Percentiles rank a stretch among this genome's conserved stretches.
These are phyloP conservation scores for Pouteria campechiana DNA, from an alignment of 179 eudicot species.

Conservation along the genomic window DNA sequence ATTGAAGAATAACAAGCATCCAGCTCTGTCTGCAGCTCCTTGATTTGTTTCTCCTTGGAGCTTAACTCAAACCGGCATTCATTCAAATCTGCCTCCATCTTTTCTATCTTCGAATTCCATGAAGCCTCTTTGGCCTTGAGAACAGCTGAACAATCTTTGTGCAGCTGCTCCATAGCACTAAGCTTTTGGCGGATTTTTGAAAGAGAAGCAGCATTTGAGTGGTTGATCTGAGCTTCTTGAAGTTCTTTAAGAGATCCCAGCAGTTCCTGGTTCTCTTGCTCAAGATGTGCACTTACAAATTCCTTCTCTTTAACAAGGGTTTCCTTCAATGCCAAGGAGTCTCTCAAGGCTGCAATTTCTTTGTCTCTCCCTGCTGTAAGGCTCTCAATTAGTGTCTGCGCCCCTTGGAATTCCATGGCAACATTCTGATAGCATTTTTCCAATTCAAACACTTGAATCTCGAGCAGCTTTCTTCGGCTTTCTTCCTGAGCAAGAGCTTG, in stretches of 20 bases:
- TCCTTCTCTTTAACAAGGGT: slow-evolving; percentile 49
- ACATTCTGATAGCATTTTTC: slow-evolving; percentile 24
- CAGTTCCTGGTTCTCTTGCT: slow-evolving; percentile 62
- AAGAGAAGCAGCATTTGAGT: slow-evolving; percentile 38
- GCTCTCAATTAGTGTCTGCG: slow-evolving; percentile 28
- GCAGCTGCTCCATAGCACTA: slow-evolving; percentile 51
- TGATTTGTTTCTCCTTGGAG: slow-evolving; percentile 25
- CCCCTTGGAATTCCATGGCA: slow-evolving; percentile 26
- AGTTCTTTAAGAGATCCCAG: slow-evolving; percentile 43
- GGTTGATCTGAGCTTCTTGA: slow-evolving; percentile 72
- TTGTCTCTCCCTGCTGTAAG: slow-evolving; percentile 29
- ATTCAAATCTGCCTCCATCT: slow-evolving; percentile 35
- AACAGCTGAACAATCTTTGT: slow-evolving; percentile 40
- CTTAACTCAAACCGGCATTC: slow-evolving; percentile 24
- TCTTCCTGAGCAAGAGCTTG: slow-evolving; percentile 71
- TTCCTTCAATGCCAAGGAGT: slow-evolving; percentile 47
- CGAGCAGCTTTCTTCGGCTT: slow-evolving; percentile 38
- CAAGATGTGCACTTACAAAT: slow-evolving; percentile 36
- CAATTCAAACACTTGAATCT: slow-evolving; percentile 51
- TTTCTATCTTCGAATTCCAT: slow-evolving; percentile 40
- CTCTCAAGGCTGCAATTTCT: slow-evolving; percentile 39
- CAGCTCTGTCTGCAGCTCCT: slow-evolving; percentile 35
- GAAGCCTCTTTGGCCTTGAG: slow-evolving; percentile 54
- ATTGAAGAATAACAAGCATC: slow-evolving; percentile 32
- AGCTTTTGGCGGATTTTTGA: slow-evolving; percentile 60